Base-by-base conservation (phyloP, 2,329 filamentous ascomycete genomes). In the Sporothrix dimorphospora region DNA sequence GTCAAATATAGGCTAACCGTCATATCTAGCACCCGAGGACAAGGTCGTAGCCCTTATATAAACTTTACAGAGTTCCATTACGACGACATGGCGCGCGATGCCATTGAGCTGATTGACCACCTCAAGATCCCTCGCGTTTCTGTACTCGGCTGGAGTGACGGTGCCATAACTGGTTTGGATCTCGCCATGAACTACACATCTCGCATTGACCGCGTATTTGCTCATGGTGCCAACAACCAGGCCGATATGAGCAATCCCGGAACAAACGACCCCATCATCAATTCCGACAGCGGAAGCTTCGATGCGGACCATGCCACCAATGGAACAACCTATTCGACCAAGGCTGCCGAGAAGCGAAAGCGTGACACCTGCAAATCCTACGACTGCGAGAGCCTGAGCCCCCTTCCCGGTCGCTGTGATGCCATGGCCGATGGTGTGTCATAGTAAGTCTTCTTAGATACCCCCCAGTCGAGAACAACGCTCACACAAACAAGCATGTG, bases 161-260 rank as follows among this genome's bases (percentile, higher is more conserved):
- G 61, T 2, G 61, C 61, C n/a, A 65, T 65, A 9, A 65, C 61
- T 12, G 61, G 38, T n/a, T 14, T 65, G 9, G 61, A 47, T 30
- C 61, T 65, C 19, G 61, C 61, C 40, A 65, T 65, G 61, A 65
- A 65, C 21, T 65, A 47, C 40, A 65, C 61, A 11, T 65, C 61
- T 4, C 61, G 61, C 7, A 65, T 65, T 27, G 61, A 65, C n/a
- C 61, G 61, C 11, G 61, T 65, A 16, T 65, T 65, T 65, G 61
- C 61, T 11, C 61, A 65, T 21, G 61, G 61, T 40, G 61, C 61
- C 21, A 65, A 65, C 61, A 65, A 65, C 61, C 61, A 65, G 21
- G 61, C 61, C 40, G 21, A 65, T 8, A 65, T 65, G 61, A 65
- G 61, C 40, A 65, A 45, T 30, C 61, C 61, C 14, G 61, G 61